Percentiles rank a stretch among this genome's conserved stretches.
Evolutionary conservation across 495 filamentous ascomycete species (phyloP).

Genomic region (Rhypophila decipiens): DNA sequence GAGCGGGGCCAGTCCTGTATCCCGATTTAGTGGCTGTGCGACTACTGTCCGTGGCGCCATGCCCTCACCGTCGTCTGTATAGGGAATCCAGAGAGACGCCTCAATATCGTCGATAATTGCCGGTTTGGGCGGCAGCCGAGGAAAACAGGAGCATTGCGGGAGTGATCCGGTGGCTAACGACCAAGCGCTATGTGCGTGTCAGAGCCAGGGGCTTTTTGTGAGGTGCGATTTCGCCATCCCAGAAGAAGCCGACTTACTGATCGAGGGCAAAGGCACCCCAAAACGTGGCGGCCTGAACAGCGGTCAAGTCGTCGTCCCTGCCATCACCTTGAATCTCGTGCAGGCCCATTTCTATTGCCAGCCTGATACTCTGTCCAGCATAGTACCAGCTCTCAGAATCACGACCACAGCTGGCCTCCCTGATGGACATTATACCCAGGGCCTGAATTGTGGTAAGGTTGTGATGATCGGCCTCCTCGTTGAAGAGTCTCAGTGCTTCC

Average conservation of each 20-base stretch:
- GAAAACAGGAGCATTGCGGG: slow-evolving; percentile 54
- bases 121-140: slow-evolving; percentile 51
- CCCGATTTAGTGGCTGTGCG: slow-evolving; percentile 12
- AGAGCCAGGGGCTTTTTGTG: too few relatives aligned
- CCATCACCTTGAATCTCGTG: slow-evolving; percentile 42
- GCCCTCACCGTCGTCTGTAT: slow-evolving; percentile 49
- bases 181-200: slow-evolving; percentile 47
- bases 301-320: slow-evolving; percentile 46
- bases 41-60: slow-evolving; percentile 1
- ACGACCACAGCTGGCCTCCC: slow-evolving; percentile 56
- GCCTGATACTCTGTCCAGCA: slow-evolving; percentile 57
- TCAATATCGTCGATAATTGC: slow-evolving; percentile 49
- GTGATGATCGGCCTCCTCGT: slow-evolving; percentile 50
- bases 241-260: slow-evolving; percentile 48
- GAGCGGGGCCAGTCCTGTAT: slow-evolving; percentile 33
- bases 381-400: slow-evolving; percentile 64
- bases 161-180: slow-evolving; percentile 56
- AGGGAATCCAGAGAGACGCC: slow-evolving; percentile 50
- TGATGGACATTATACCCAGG: slow-evolving; percentile 65
- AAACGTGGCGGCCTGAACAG: slow-evolving; percentile 62
- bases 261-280: slow-evolving; percentile 67
- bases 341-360: slow-evolving; percentile 62
- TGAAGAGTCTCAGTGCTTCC: slow-evolving; percentile 54
- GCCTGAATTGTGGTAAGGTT: slow-evolving; percentile 73
- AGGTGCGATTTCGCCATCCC: neutral